Evolutionary conservation across 768 basidiomycete species (phyloP), one percentile per base, ranked within the genome.

Genomic region (Psilocybe azurescens): DNA sequence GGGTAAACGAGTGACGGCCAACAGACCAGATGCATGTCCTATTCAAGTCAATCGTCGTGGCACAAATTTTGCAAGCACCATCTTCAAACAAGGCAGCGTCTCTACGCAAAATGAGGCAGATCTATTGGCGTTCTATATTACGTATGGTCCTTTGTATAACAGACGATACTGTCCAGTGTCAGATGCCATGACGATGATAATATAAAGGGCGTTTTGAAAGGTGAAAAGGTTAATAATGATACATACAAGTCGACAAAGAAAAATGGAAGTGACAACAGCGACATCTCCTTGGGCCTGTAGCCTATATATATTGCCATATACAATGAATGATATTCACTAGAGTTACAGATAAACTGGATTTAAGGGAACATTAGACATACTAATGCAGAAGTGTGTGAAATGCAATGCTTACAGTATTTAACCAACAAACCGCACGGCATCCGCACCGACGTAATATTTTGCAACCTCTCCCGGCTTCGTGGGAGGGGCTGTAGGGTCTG

Each of bases 401-500:
- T 33, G 28, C 13, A 58, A 55, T 8, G 49, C 44, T 56, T 36
- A 57, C 55, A 48, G 36, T 60, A 55, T 52, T 76, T 75, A 93
- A 39, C 93, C 93, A 61, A 94, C 93, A 65, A 94, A 93, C 71
- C 93, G 83, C 73, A 94, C 76, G 3, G 89, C 84, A 73, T 94
- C 93, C 10, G 91, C 86, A 61, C 86, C 86, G 58, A 94, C 79
- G 69, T 90, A 94, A 71, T 94, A 94, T 72, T 90, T 93, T 8
- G 90, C 89, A 0, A 91, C 84, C 69, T 91, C 90, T 59, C 89
- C 91, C 4, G 83, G 81, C 62, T 87, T 88, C 1, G 82, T 81
- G 16, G 86, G 81, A 2, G 89, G 81, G 32, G 88, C 86, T 47
- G 79, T 81, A 3, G 90, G 79, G 70, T 93, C 91, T 3, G 91